Evolutionary conservation across 1,284 basidiomycete genomes (phyloP).

Genomic region (Cryptococcus floricola): DNA sequence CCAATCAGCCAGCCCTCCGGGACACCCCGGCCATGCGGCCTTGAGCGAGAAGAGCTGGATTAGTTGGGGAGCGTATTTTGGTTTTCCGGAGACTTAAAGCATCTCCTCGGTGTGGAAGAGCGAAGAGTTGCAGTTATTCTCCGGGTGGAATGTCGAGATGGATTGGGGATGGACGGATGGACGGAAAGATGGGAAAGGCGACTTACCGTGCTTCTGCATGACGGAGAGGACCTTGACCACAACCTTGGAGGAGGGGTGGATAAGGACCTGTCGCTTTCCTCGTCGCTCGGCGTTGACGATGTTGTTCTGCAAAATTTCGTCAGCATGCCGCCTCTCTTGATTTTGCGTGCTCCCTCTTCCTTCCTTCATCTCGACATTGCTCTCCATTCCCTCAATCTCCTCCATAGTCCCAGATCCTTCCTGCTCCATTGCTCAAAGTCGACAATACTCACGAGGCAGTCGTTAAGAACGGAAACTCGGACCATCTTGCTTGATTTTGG

Average conservation of each 20-base stretch:
- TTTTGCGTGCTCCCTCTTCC: background rate
- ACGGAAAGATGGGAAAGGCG: constrained; percentile 1
- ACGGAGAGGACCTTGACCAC: constrained; percentile 92
- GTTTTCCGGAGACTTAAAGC: constrained; percentile 52
- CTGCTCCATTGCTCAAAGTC: background rate
- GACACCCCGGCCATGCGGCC: constrained; percentile 45
- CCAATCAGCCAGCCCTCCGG: constrained; percentile 33
- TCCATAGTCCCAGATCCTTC: background rate
- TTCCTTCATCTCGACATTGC: background rate
- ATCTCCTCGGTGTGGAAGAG: constrained; percentile 44
- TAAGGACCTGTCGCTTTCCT: constrained; percentile 94
- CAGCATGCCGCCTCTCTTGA: background rate
- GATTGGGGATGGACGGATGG: background rate
- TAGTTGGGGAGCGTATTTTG: constrained; percentile 20
- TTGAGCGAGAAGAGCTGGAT: constrained; percentile 34
- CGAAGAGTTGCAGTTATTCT: constrained; percentile 50
- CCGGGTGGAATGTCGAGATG: constrained; percentile 30
- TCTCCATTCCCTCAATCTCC: background rate
- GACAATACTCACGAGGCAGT: constrained; percentile 68
- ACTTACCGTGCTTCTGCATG: constrained; percentile 95
- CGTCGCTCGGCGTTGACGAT: constrained; percentile 98
- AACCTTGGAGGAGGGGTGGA: constrained; percentile 93
- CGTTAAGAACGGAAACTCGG: constrained; percentile 52
- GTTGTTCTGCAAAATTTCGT: constrained; percentile 63
- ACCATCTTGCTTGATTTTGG: constrained; percentile 45